Conservation (phyloP, 2,329 filamentous ascomycete species). For the Pseudogymnoascus sp. region DNA sequence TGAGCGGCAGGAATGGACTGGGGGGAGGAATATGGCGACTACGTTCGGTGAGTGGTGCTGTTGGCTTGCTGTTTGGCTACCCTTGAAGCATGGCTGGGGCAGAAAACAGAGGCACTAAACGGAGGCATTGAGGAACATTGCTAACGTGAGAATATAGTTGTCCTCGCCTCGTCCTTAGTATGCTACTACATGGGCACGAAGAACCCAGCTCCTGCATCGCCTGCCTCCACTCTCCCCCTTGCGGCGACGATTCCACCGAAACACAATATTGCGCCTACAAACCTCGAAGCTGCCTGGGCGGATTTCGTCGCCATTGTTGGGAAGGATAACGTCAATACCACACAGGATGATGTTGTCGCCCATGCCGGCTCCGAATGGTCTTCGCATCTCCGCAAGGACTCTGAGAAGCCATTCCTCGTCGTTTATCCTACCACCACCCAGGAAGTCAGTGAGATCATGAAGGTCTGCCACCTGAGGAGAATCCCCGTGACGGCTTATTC, state of each 20-base stretch:
- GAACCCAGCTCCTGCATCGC: constrained; percentile 42
- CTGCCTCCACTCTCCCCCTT: constrained; percentile 53
- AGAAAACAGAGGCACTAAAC: not conserved
- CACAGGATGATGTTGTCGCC: constrained; percentile 44
- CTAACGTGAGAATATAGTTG: constrained; percentile 18
- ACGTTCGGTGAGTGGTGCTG: constrained; percentile 42
- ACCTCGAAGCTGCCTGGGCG: constrained; percentile 62
- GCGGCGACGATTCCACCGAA: constrained; percentile 40
- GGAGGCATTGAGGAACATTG: not conserved
- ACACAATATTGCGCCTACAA: constrained; percentile 52
- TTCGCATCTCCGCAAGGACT: constrained; percentile 42
- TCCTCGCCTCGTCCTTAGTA: constrained; percentile 22
- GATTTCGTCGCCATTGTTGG: constrained; percentile 59
- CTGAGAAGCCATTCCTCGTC: constrained; percentile 56
- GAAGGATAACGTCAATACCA: constrained; percentile 55
- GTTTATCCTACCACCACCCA: constrained; percentile 71
- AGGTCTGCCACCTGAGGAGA: constrained; percentile 69
- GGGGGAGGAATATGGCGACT: constrained; percentile 41
- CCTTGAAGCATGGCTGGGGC: not conserved
- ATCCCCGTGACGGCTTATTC: constrained; percentile 85
- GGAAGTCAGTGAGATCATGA: constrained; percentile 80
- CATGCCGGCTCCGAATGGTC: constrained; percentile 59
- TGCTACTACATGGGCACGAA: constrained; percentile 52
- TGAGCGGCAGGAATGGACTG: constrained; percentile 32
- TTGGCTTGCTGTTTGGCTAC: not conserved